phyloP scores from a whole-genome alignment of 2,329 filamentous ascomycete genomes.

The Nemania diffusa region DNA sequence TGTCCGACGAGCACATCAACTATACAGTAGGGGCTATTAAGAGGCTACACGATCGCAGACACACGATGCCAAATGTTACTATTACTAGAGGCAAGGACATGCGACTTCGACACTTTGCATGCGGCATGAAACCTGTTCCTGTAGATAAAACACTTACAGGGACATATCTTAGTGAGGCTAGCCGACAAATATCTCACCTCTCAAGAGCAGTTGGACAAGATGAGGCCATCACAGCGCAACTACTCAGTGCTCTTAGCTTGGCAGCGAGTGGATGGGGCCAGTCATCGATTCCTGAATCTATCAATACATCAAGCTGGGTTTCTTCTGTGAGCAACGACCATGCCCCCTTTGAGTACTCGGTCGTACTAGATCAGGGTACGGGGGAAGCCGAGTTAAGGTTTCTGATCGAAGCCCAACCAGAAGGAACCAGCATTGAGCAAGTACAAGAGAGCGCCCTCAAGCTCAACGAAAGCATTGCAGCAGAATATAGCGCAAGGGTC shows the following conservation, averaged over 20 bases:
- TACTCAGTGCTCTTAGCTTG: slow-evolving; percentile 24
- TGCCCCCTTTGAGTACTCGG: slow-evolving; percentile 37
- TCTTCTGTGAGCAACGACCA: slow-evolving; percentile 35
- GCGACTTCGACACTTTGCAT: slow-evolving; percentile 37
- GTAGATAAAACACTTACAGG: neutral
- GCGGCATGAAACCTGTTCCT: slow-evolving; percentile 36
- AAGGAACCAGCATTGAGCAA: slow-evolving; percentile 1
- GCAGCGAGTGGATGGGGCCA: slow-evolving; percentile 28
- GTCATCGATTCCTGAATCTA: slow-evolving; percentile 5
- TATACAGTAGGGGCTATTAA: slow-evolving; percentile 38
- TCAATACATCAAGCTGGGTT: slow-evolving; percentile 20
- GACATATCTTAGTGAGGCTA: slow-evolving; percentile 34
- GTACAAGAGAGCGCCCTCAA: slow-evolving; percentile 23
- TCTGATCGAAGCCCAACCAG: slow-evolving; percentile 35
- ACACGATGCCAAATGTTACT: slow-evolving; percentile 36
- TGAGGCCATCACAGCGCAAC: neutral
- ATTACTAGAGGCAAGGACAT: slow-evolving; percentile 39
- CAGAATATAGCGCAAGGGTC: slow-evolving; percentile 20
- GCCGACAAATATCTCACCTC: slow-evolving; percentile 29
- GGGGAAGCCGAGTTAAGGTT: slow-evolving; percentile 37
- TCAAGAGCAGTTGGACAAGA: slow-evolving; percentile 31
- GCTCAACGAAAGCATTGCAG: slow-evolving; percentile 22
- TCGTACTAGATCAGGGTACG: slow-evolving; percentile 31
- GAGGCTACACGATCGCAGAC: slow-evolving; percentile 33
- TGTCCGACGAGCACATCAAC: slow-evolving; percentile 38